These are phyloP conservation scores for Aristolochia fimbriata DNA, from an alignment of 164 flowering plant species.

Conservation along the genomic window DNA sequence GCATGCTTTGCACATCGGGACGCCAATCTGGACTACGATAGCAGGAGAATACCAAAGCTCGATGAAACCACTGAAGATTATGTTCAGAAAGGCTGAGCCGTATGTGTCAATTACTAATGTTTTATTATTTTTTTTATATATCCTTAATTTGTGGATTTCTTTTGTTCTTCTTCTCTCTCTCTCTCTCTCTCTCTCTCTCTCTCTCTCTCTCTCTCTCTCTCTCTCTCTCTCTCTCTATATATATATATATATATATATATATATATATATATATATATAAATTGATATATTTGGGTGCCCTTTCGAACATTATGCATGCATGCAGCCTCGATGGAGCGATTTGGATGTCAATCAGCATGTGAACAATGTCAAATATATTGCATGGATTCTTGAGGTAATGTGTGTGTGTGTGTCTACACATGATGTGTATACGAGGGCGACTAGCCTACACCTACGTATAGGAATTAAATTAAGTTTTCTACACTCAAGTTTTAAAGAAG, in stretches of 20 bases:
- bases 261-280: too few relatives aligned
- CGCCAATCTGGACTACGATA: constrained; percentile 61
- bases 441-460: neutral
- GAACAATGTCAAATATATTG: constrained; percentile 84
- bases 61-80: constrained; percentile 49
- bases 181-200: too few relatives aligned
- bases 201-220: too few relatives aligned
- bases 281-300: too few relatives aligned
- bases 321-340: constrained; percentile 86
- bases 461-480: too few relatives aligned
- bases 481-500: too few relatives aligned
- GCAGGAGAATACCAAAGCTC: constrained; percentile 56
- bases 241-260: too few relatives aligned
- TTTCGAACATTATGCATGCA: constrained; percentile 35
- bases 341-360: constrained; percentile 93
- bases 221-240: too few relatives aligned
- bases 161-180: neutral
- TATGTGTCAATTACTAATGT: constrained; percentile 20
- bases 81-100: constrained; percentile 53
- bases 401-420: too few relatives aligned
- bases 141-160: neutral
- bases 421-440: neutral
- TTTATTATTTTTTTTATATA: neutral
- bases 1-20: constrained; percentile 43
- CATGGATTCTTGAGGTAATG: constrained; percentile 95